Base-by-base conservation (phyloP, 2,329 filamentous ascomycete genomes). In the Claviceps purpurea region DNA sequence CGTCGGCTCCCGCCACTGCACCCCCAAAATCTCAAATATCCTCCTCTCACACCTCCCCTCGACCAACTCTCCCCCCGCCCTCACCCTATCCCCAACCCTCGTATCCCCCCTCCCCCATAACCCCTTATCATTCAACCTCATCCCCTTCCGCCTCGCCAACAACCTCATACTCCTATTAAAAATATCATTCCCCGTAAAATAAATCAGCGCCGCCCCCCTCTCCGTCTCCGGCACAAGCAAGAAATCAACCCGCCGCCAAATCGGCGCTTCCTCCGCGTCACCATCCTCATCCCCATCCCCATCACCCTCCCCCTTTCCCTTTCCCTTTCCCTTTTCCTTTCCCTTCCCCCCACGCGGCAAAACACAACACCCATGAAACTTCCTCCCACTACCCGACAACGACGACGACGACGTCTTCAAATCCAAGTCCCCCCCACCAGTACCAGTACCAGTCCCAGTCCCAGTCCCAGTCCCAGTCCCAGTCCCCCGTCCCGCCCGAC, bases 141-240 rank as follows among this genome's bases (percentile, higher is more conserved):
- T 89, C 0, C 81, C 79, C 68, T 87, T 93, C 67, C 81, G 89
- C 41, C 81, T 79, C 14, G 89, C 89, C 56, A 96, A 66, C 16
- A 94, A 68, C 56, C 91, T 73, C 65, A 96, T 79, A 62, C 87
- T 94, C 16, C 90, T 75, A 65, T 96, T 96, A 70, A 96, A 96
- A 38, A 95, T 85, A 63, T 95, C 90, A 59, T 96, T 93, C 1
- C 91, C 91, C 0, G 91, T 96, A 62, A 96, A 97, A 63, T 96
- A 96, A n/a, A 96, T 77, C 55, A 96, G 65, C 0, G 90, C 89
- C 0, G 87, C 90, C 1, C 91, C 91, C 49, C 89, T 75, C 65
- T 95, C 84, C 2, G 78, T 73, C 58, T 82, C 82, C 0, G 90
- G 89, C 1, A 95, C 90, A 4, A 94, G 76, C 1, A 96, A 71